These are phyloP conservation scores for Pythium sp. DNA, from an alignment of 352 stramenopile species.

Conservation along the genomic window DNA sequence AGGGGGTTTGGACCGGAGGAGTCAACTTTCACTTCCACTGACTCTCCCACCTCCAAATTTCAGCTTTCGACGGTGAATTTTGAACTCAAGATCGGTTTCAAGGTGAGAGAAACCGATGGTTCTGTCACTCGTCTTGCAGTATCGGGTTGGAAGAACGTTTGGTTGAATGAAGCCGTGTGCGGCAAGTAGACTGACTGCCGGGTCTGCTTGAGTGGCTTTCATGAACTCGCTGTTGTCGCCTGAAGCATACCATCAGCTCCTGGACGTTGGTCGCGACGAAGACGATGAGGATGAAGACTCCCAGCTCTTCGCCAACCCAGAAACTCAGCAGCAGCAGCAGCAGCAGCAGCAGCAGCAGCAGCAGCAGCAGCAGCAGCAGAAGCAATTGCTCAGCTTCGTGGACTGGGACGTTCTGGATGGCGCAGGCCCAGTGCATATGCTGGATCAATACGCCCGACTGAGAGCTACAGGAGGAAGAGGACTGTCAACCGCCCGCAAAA, in stretches of 20 bases:
- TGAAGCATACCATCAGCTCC: slow-evolving; percentile 22
- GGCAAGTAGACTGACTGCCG: too few species aligned
- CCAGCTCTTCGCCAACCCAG: background rate
- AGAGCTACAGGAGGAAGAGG: background rate
- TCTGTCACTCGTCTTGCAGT: too few species aligned
- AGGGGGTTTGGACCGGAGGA: too few species aligned
- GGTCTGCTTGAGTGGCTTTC: background rate
- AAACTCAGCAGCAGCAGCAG: background rate
- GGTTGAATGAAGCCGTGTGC: too few species aligned
- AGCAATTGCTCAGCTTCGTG: slow-evolving; percentile 11
- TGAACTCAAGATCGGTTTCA: too few species aligned
- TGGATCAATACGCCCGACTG: background rate
- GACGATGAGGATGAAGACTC: slow-evolving; percentile 10
- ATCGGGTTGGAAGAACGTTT: too few species aligned
- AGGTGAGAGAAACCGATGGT: too few species aligned
- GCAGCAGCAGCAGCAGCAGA: background rate
- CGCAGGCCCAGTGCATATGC: background rate
- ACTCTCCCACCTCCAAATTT: too few species aligned
- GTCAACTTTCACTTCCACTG: too few species aligned
- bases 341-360: background rate
- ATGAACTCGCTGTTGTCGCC: slow-evolving; percentile 25
- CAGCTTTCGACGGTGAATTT: too few species aligned
- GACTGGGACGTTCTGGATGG: slow-evolving; percentile 10
- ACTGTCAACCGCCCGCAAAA: background rate
- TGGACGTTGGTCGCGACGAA: slow-evolving; percentile 27